These are phyloP conservation scores for Monosporascus sp. DNA, from an alignment of 2,329 filamentous ascomycete species.

Conservation along the genomic window DNA sequence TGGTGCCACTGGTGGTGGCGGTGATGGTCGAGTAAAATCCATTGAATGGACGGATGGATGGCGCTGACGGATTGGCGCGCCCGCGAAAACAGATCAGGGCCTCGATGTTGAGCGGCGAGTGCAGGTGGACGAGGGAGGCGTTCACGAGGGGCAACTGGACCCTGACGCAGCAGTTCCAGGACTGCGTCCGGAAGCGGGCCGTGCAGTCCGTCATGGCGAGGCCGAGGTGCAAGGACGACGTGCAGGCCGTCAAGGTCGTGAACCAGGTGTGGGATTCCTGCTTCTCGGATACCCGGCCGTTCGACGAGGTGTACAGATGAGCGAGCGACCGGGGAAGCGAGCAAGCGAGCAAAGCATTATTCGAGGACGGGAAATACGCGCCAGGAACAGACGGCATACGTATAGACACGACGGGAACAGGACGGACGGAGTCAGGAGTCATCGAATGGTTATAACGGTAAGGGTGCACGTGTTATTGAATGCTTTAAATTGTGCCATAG, in stretches of 20 bases:
- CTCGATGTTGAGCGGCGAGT: conserved; percentile 88
- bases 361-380: not conserved
- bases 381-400: not conserved
- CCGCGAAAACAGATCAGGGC: conserved; percentile 67
- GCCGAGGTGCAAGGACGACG: conserved; percentile 76
- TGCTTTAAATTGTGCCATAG: not conserved
- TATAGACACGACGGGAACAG: too few relatives aligned
- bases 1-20: too few relatives aligned
- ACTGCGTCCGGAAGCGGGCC: conserved; percentile 80
- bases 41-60: too few relatives aligned
- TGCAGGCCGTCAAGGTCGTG: conserved; percentile 80
- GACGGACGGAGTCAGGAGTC: too few relatives aligned
- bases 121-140: conserved; percentile 81
- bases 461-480: too few relatives aligned
- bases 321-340: not conserved
- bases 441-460: too few relatives aligned
- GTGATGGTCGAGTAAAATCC: too few relatives aligned
- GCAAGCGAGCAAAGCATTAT: not conserved
- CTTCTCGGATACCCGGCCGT: conserved; percentile 87
- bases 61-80: too few relatives aligned
- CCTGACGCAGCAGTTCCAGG: conserved; percentile 86
- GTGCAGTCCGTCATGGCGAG: conserved; percentile 72
- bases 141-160: conserved; percentile 81
- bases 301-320: conserved; percentile 91
- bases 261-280: conserved; percentile 99